Conservation (phyloP, 768 basidiomycete species). For the Collybia nuda region DNA sequence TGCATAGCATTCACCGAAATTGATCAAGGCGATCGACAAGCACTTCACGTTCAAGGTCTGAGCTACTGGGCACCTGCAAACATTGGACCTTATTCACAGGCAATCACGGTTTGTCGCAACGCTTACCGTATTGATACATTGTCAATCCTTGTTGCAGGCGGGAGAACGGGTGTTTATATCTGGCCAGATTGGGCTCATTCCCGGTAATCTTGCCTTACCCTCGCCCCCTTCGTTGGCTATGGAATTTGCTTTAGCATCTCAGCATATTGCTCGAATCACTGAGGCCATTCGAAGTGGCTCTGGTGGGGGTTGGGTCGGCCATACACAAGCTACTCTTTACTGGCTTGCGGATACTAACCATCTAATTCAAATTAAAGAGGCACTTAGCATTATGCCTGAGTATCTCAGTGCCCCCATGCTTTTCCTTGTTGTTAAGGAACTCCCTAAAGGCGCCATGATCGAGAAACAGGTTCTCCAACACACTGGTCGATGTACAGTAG, state of each 20-base stretch:
- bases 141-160: constrained; percentile 42
- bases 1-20: constrained; percentile 68
- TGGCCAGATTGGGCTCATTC: constrained; percentile 92
- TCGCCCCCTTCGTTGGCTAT: constrained; percentile 50
- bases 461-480: constrained; percentile 79
- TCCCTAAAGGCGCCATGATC: constrained; percentile 71
- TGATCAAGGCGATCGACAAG: constrained; percentile 48
- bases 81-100: constrained; percentile 98
- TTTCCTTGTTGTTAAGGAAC: constrained; percentile 58
- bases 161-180: constrained; percentile 83
- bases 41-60: constrained; percentile 91
- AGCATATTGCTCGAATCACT: constrained; percentile 75
- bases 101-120: constrained; percentile 62
- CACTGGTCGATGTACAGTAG: constrained; percentile 54
- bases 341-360: constrained; percentile 57
- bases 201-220: constrained; percentile 69
- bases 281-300: constrained; percentile 54
- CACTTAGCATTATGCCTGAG: constrained; percentile 24
- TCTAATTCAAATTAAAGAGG: constrained; percentile 38
- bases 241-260: constrained; percentile 75
- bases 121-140: not conserved
- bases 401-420: constrained; percentile 40
- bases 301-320: constrained; percentile 61
- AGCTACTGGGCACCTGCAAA: constrained; percentile 99
- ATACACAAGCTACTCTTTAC: constrained; percentile 64